These are phyloP conservation scores for Inga oerstediana DNA, from an alignment of 306 rosid species.

Conservation along the genomic window DNA sequence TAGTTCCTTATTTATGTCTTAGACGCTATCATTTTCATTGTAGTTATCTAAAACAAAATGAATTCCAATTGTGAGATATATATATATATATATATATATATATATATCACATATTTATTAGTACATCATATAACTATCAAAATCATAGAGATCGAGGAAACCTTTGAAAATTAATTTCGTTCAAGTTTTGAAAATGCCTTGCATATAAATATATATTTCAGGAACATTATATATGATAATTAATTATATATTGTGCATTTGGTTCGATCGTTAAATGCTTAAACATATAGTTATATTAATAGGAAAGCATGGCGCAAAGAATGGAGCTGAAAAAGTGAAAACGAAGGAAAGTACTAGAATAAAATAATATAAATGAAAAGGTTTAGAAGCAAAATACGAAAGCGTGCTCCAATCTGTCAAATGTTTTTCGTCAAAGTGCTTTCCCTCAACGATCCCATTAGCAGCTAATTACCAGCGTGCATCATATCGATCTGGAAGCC, in stretches of 20 bases:
- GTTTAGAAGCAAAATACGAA: not conserved
- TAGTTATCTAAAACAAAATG: not conserved
- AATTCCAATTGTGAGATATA: not conserved
- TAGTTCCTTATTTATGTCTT: not conserved
- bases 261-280: not conserved
- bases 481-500: not conserved
- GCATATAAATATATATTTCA: not conserved
- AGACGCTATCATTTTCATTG: not conserved
- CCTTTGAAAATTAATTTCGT: not conserved
- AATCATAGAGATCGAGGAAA: not conserved
- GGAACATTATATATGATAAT: not conserved
- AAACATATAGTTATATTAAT: not conserved
- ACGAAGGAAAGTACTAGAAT: not conserved
- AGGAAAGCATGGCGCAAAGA: not conserved
- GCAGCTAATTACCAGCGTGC: conserved; percentile 1
- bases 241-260: not conserved
- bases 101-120: not conserved
- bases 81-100: not conserved
- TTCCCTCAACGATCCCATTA: not conserved
- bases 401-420: not conserved
- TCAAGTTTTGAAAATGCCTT: not conserved
- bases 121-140: not conserved
- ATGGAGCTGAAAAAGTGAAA: not conserved
- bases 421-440: conserved; percentile 11
- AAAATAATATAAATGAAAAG: not conserved